These are phyloP conservation scores for Eragrostis tef DNA, from an alignment of 202 grass and related monocot genomes.

Conservation along the genomic window DNA sequence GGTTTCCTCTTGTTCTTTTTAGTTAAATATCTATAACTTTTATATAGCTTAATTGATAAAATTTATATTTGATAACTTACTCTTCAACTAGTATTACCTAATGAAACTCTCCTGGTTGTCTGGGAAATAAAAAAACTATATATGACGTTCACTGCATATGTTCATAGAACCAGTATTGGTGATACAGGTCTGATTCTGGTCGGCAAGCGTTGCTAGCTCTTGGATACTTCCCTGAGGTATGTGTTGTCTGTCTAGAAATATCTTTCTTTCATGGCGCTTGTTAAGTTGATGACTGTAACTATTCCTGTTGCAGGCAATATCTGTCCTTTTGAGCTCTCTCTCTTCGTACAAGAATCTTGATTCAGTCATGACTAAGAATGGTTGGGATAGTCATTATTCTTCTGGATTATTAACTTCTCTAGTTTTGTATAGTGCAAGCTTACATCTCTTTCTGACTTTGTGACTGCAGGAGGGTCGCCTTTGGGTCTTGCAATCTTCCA, in stretches of 20 bases:
- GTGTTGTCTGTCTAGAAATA: constrained; percentile 36
- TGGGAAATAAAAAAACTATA: neutral
- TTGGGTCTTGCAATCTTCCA: constrained; percentile 95
- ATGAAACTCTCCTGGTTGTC: neutral
- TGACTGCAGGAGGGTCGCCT: constrained; percentile 67
- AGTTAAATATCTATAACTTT: constrained; percentile 27
- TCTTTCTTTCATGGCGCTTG: constrained; percentile 43
- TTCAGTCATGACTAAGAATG: constrained; percentile 58
- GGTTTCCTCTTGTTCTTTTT: neutral
- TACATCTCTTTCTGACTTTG: constrained; percentile 35
- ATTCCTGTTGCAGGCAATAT: constrained; percentile 66
- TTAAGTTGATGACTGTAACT: constrained; percentile 26
- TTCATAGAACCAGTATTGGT: constrained; percentile 8
- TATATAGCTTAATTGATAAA: neutral
- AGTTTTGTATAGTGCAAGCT: constrained; percentile 24
- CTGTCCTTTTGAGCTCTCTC: constrained; percentile 80
- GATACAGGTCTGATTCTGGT: constrained; percentile 85
- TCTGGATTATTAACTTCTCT: constrained; percentile 39
- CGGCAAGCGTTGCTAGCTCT: constrained; percentile 89
- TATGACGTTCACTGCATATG: neutral
- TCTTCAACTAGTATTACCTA: too few relatives aligned
- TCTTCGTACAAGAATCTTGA: constrained; percentile 80
- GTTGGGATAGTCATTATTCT: constrained; percentile 49
- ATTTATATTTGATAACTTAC: constrained; percentile 2
- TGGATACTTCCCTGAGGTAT: constrained; percentile 83